A percentile compares a stretch with the other conserved stretches of the same genome.
phyloP scores from a whole-genome alignment of 1,139 yeast species.

The Kurtzmaniella quercitrusa region DNA sequence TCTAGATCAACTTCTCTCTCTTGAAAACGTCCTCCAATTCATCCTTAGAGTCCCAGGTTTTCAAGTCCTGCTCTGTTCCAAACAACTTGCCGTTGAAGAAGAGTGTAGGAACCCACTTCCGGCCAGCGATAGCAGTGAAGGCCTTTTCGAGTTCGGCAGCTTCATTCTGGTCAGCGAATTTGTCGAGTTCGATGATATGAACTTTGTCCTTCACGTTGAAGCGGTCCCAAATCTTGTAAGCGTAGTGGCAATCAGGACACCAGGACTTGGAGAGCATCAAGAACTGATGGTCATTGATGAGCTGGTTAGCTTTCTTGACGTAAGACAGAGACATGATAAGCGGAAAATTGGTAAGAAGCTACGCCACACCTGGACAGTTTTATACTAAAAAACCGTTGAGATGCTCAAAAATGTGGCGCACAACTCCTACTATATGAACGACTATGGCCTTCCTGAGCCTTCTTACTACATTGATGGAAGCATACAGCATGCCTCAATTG shows the following conservation, averaged over 20 bases:
- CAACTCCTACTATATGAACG: too few relatives aligned
- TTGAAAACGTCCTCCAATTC: conserved; percentile 39
- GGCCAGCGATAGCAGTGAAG: conserved; percentile 55
- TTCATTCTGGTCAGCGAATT: conserved; percentile 43
- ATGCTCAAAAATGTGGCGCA: too few relatives aligned
- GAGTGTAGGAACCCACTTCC: conserved; percentile 70
- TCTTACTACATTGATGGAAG: too few relatives aligned
- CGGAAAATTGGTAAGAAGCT: conserved; percentile 7
- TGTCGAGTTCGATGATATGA: conserved; percentile 57
- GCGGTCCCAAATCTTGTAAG: conserved; percentile 49
- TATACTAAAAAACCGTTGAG: too few relatives aligned
- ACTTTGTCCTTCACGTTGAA: conserved; percentile 47
- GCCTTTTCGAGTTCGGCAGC: conserved; percentile 57
- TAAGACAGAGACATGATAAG: conserved; percentile 9
- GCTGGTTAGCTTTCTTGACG: conserved; percentile 33
- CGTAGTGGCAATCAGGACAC: conserved; percentile 76
- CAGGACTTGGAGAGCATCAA: conserved; percentile 66
- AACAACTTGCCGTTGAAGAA: conserved; percentile 60
- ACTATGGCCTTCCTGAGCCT: too few relatives aligned
- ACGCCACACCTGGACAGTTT: background rate
- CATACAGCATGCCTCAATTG: too few relatives aligned
- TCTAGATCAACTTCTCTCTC: conserved; percentile 29
- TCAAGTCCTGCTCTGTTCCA: conserved; percentile 56
- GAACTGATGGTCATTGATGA: conserved; percentile 43
- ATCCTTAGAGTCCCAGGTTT: conserved; percentile 38